These are phyloP conservation scores for Agaricus sinodeliciosus DNA, from an alignment of 768 basidiomycete genomes.

Conservation along the genomic window DNA sequence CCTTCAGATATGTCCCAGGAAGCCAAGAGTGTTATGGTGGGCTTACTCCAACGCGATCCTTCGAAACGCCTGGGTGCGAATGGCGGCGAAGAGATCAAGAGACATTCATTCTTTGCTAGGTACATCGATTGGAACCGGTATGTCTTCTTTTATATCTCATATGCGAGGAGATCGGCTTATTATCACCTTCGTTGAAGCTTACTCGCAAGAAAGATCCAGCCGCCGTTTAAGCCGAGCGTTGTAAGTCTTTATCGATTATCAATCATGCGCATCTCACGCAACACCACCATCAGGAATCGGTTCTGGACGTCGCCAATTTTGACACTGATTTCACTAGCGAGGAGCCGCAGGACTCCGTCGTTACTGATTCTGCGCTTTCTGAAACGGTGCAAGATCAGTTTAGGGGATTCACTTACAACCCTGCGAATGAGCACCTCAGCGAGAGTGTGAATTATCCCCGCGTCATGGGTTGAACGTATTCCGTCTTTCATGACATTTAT, in stretches of 20 bases:
- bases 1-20: conserved; percentile 83
- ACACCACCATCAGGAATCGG: conserved; percentile 56
- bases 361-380: conserved; percentile 85
- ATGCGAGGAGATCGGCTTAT: not conserved
- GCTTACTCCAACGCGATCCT: conserved; percentile 86
- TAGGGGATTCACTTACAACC: conserved; percentile 85
- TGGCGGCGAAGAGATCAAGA: conserved; percentile 94
- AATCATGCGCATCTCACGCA: not conserved
- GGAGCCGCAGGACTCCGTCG: conserved; percentile 91
- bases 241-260: conserved; percentile 36
- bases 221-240: conserved; percentile 96
- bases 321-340: conserved; percentile 97
- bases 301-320: conserved; percentile 94
- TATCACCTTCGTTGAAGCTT: conserved; percentile 35
- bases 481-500: not conserved
- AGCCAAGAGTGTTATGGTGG: conserved; percentile 84
- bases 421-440: conserved; percentile 76
- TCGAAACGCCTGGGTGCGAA: conserved; percentile 80
- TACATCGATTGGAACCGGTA: conserved; percentile 89
- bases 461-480: conserved; percentile 21
- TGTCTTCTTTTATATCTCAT: conserved; percentile 15
- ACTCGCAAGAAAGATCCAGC: conserved; percentile 91
- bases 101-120: conserved; percentile 90
- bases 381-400: conserved; percentile 98
- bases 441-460: conserved; percentile 71